phyloP scores from a whole-genome alignment of 805 yeast species.

The Candida manassasensis region DNA sequence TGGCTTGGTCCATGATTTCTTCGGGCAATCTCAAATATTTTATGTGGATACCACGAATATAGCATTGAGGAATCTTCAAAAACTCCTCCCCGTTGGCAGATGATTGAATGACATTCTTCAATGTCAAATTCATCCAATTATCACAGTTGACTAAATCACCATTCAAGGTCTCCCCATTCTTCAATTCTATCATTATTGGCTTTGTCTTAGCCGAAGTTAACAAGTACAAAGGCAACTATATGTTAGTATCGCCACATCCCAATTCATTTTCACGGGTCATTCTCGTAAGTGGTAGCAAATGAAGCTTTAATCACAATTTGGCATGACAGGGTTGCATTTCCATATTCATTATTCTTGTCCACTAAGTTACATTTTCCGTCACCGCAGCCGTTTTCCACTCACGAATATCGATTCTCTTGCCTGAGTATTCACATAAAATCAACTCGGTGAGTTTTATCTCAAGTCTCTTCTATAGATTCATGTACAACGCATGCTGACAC shows the following conservation, averaged over 20 bases:
- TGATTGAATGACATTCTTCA: constrained; percentile 68
- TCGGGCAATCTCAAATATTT: constrained; percentile 74
- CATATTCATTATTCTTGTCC: no score
- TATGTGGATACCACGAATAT: constrained; percentile 82
- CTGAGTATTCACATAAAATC: no score
- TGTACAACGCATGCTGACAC: no score
- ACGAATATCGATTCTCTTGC: no score
- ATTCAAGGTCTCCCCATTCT: constrained; percentile 83
- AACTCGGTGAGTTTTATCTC: no score
- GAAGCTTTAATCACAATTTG: no score
- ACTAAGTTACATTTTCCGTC: no score
- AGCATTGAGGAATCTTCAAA: constrained; percentile 64
- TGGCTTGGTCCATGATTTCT: constrained; percentile 68
- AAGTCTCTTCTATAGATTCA: no score
- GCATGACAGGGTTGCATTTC: no score
- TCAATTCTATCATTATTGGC: constrained; percentile 82
- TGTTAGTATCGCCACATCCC: constrained; percentile 15
- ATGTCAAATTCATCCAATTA: constrained; percentile 91
- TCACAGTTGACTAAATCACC: constrained; percentile 86
- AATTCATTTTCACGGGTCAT: no score
- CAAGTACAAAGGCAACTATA: constrained; percentile 82
- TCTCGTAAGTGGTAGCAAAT: no score
- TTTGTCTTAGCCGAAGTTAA: constrained; percentile 89
- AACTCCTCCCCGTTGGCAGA: constrained; percentile 58
- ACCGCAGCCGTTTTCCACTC: no score